phyloP scores from a whole-genome alignment of 148 eudicot genomes.

The Vaccinium myrtillus region DNA sequence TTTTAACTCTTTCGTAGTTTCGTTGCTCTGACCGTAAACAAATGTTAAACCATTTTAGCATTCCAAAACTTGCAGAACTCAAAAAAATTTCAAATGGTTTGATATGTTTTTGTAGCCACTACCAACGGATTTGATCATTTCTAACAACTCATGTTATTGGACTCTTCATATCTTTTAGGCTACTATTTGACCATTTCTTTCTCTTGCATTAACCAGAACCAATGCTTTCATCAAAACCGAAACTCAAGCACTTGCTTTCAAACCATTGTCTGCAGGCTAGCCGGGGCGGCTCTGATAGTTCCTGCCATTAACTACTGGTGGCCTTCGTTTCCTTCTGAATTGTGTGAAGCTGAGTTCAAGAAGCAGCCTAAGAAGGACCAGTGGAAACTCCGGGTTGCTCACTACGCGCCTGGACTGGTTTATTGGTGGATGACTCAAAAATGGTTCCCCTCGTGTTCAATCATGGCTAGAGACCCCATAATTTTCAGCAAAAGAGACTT shows the following conservation, averaged over 20 bases:
- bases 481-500: constrained; percentile 52
- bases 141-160: not conserved
- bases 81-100: no score
- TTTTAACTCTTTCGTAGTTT: no score
- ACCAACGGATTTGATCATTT: no score
- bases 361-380: constrained; percentile 35
- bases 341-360: constrained; percentile 54
- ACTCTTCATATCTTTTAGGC: not conserved
- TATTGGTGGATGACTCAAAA: constrained; percentile 87
- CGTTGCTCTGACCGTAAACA: no score
- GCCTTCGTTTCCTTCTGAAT: constrained; percentile 56
- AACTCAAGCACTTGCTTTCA: not conserved
- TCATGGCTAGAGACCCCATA: constrained; percentile 54
- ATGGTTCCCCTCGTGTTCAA: constrained; percentile 45
- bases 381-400: constrained; percentile 40
- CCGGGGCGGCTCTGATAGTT: constrained; percentile 65
- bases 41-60: no score
- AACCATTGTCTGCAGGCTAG: constrained; percentile 45
- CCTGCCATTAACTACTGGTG: constrained; percentile 67
- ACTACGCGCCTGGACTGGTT: constrained; percentile 50
- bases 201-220: no score
- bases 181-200: no score
- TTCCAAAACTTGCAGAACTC: no score
- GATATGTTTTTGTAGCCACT: no score
- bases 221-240: no score